Conservation (phyloP, 306 rosid species). For the Ceratonia siliqua region DNA sequence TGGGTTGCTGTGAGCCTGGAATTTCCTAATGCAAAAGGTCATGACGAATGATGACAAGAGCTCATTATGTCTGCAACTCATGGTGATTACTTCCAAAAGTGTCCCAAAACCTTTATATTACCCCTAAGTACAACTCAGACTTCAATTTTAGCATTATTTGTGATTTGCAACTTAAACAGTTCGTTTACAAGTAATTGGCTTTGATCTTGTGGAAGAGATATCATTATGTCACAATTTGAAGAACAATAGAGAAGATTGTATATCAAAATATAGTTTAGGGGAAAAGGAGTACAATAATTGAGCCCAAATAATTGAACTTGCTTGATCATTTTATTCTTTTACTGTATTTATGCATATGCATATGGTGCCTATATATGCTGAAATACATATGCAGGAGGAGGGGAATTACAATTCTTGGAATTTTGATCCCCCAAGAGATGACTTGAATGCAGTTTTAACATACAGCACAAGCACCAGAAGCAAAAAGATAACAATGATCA, state of each 20-base stretch:
- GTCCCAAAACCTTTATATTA: too few relatives aligned
- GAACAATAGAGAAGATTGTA: too few relatives aligned
- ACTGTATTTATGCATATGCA: slow-evolving; percentile 28
- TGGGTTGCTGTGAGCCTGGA: slow-evolving; percentile 52
- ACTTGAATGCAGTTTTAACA: slow-evolving; percentile 35
- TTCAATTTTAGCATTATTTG: too few relatives aligned
- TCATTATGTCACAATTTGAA: too few relatives aligned
- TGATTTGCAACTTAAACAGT: too few relatives aligned
- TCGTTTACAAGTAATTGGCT: too few relatives aligned
- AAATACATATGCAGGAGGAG: neutral
- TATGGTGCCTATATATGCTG: neutral
- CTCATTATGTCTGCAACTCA: neutral
- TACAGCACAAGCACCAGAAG: slow-evolving; percentile 42
- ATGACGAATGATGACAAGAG: neutral
- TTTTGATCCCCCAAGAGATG: slow-evolving; percentile 24
- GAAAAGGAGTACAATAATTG: too few relatives aligned
- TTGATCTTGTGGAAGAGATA: too few relatives aligned
- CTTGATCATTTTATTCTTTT: slow-evolving; percentile 15
- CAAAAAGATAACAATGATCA: slow-evolving; percentile 39
- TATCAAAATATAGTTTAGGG: too few relatives aligned
- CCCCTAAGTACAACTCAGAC: too few relatives aligned
- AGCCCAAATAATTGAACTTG: neutral
- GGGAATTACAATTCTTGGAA: slow-evolving; percentile 31
- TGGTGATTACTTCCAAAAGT: too few relatives aligned
- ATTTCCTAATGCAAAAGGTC: slow-evolving; percentile 44